Conservation (phyloP, 768 basidiomycete genomes). For the Lepiota brunneoincarnata region DNA sequence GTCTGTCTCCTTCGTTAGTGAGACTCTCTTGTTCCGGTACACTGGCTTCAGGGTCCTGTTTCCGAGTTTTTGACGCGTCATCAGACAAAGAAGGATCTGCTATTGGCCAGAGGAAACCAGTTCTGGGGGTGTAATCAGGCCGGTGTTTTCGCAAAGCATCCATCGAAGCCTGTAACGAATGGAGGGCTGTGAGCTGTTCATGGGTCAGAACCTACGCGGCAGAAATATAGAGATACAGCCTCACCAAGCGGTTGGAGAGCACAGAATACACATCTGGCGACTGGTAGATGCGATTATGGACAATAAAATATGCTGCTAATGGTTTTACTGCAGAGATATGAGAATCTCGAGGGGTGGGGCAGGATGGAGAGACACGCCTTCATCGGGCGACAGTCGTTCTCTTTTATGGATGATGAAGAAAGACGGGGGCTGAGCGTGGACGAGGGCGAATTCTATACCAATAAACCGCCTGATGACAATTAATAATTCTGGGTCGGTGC, state of each 20-base stretch:
- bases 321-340: conserved; percentile 53
- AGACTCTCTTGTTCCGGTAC: conserved; percentile 9
- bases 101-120: conserved; percentile 85
- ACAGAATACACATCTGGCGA: conserved; percentile 83
- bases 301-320: conserved; percentile 81
- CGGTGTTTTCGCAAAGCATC: conserved; percentile 69
- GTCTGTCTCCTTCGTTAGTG: conserved; percentile 16
- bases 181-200: conserved; percentile 62
- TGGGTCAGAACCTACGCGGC: not conserved
- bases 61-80: conserved; percentile 11
- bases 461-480: conserved; percentile 65
- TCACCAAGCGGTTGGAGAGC: conserved; percentile 79
- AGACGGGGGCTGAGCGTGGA: conserved; percentile 74
- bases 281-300: conserved; percentile 88
- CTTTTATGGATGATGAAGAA: conserved; percentile 91
- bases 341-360: conserved; percentile 8
- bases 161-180: conserved; percentile 73
- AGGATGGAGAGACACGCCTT: conserved; percentile 49
- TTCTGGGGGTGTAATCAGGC: conserved; percentile 81
- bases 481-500: conserved; percentile 4
- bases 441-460: conserved; percentile 85
- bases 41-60: conserved; percentile 10
- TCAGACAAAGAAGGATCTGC: conserved; percentile 46
- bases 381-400: conserved; percentile 77
- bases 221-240: conserved; percentile 17